Evolutionary conservation across 2,329 filamentous ascomycete genomes (phyloP), one percentile per base, ranked within the genome.

Genomic region (Beauveria varroae): DNA sequence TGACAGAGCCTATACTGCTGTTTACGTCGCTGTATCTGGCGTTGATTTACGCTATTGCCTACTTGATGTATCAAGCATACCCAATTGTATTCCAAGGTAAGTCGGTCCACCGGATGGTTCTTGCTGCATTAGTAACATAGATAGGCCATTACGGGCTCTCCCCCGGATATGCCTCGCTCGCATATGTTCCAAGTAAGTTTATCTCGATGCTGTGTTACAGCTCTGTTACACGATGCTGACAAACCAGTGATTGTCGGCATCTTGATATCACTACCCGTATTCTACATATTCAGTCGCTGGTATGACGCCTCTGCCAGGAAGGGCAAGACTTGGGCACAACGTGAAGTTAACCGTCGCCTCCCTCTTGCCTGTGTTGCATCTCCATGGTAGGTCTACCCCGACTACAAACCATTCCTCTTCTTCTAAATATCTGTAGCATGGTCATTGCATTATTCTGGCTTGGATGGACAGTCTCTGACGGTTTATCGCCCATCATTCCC

Each of bases 381-480:
- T n/a, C 84, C 85, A 0, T 84, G 86, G 72, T 79, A 79, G 44
- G 81, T 79, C 54, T 70, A 16, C 84, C 2, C 79, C 80, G 2
- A 77, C 80, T 6, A 76, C 74, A 52, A 26, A 26, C 3, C 8
- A 6, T 5, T 78, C 37, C 77, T n/a, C n/a, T n/a, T n/a, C n/a
- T n/a, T n/a, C n/a, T n/a, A n/a, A n/a, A n/a, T n/a, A n/a, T n/a
- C n/a, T n/a, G n/a, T 75, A 58, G 72, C n/a, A 74, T 87, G 44
- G 84, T 85, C 0, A 69, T 83, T 47, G 79, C 81, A 18, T 73
- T 85, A 5, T 84, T 85, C 69, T 84, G 81, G 81, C 82, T 85
- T 62, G 82, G 81, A 0, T 86, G 83, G 83, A 83, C 83, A 1
- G 80, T 82, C 56, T 79, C 74, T 60, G 75, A 62, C 3, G 47